Conservation (phyloP, 495 filamentous ascomycete species). For the Penicillium manginii region DNA sequence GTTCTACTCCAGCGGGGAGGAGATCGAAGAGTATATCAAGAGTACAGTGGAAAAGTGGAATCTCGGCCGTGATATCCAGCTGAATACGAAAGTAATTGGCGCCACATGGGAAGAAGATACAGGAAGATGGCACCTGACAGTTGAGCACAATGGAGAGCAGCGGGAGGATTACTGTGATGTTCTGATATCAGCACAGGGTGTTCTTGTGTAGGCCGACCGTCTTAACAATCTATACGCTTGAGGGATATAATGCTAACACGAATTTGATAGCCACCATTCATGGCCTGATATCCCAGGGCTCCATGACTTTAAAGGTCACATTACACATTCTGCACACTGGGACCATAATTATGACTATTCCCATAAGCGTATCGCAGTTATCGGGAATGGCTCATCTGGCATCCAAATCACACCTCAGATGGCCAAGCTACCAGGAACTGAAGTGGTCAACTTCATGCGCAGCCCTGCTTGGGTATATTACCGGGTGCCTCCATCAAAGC, state of each 20-base stretch:
- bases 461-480: constrained; percentile 36
- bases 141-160: constrained; percentile 24
- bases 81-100: constrained; percentile 47
- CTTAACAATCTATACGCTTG: background rate
- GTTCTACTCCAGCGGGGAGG: constrained; percentile 57
- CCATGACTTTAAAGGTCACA: constrained; percentile 48
- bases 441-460: constrained; percentile 31
- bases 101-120: constrained; percentile 51
- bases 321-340: constrained; percentile 57
- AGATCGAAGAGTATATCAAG: constrained; percentile 63
- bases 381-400: constrained; percentile 52
- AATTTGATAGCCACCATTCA: constrained; percentile 32
- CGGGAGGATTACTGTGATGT: constrained; percentile 51
- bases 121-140: constrained; percentile 35
- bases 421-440: constrained; percentile 24
- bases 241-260: constrained; percentile 1
- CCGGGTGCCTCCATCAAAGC: constrained; percentile 29
- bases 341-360: constrained; percentile 44
- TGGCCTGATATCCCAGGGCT: constrained; percentile 57
- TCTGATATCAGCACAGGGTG: constrained; percentile 36
- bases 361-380: constrained; percentile 53
- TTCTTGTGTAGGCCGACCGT: constrained; percentile 24
- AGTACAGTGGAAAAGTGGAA: constrained; percentile 55
- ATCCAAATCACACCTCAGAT: constrained; percentile 63
- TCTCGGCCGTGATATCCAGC: constrained; percentile 50